Base-by-base conservation (phyloP, 352 stramenopile species). In the Phytopythium sindhum region DNA sequence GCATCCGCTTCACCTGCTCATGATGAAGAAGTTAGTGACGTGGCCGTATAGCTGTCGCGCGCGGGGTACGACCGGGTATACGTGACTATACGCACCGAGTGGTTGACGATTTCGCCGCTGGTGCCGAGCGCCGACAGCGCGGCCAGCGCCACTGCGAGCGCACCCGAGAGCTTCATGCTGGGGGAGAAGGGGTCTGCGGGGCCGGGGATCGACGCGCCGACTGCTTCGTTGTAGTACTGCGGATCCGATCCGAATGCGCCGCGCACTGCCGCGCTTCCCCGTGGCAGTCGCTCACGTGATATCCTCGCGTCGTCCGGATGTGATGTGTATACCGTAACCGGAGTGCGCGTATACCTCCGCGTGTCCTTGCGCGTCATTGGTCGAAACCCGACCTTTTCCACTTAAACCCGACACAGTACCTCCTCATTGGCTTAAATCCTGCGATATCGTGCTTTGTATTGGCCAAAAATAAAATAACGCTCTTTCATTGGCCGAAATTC, bases 51-150 rank as follows among this genome's bases (percentile, higher is more conserved):
- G 12, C n/a, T 45, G 14, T 45, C 15, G 39, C 39, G 39, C 39
- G 39, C 17, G 39, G 8, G 31, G 31, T 35, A 35, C 31, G 8
- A n/a, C n/a, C n/a, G n/a, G 3, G 31, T 8, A 35, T 42, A 11
- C 35, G 10, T n/a, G 39, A 45, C 39, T 45, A 45, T 45, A 45
- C 39, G 31, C 64, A 92, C 84, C 74, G 78, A 89, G 51, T 80
- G 88, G 73, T 94, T 96, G 58, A 94, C 70, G 33, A 94, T 67
- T 28, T 72, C 75, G 24, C 59, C 85, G 28, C 86, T 60, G 44
- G 41, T 57, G 63, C 67, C 61, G 52, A 80, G 61, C 63, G 75
- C 61, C 59, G 69, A 39, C 7, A 39, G 33, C 7, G 33, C 33
- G 33, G 33, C 7, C 33, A 39, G 33, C 33, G 33, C 33, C 7